Conservation (phyloP, 352 stramenopile genomes). For the Globisporangium nodosum region DNA sequence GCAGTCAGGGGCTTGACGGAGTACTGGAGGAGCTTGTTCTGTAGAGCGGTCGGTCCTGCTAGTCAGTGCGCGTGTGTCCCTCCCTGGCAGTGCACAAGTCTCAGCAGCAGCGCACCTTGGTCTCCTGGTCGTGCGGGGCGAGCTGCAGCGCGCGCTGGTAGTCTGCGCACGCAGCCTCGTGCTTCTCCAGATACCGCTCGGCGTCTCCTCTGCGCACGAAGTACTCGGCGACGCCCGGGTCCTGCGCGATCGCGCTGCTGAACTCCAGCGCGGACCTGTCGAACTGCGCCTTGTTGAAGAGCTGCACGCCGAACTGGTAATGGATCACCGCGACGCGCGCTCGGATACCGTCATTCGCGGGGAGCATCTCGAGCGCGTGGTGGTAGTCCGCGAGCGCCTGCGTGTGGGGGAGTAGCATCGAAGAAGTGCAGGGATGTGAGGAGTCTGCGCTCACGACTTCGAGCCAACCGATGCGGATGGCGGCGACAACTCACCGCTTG, state of each 20-base stretch:
- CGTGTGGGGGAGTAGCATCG: neutral
- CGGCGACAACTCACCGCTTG: slow-evolving; percentile 37
- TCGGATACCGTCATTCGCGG: slow-evolving; percentile 39
- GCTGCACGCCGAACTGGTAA: slow-evolving; percentile 75
- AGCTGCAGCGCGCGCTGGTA: slow-evolving; percentile 48
- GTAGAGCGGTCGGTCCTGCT: no score
- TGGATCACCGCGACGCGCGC: slow-evolving; percentile 68
- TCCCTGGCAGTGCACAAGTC: neutral
- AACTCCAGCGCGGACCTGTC: slow-evolving; percentile 76
- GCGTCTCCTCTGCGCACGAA: slow-evolving; percentile 67
- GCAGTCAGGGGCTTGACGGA: slow-evolving; percentile 13
- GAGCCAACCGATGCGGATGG: neutral
- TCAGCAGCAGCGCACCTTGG: slow-evolving; percentile 20
- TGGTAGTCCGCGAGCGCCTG: slow-evolving; percentile 80
- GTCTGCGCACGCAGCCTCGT: slow-evolving; percentile 42
- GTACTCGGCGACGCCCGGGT: slow-evolving; percentile 49
- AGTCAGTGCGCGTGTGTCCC: neutral
- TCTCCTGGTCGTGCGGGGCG: slow-evolving; percentile 55
- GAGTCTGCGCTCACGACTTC: neutral
- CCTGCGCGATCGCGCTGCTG: slow-evolving; percentile 44
- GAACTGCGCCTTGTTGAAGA: slow-evolving; percentile 73
- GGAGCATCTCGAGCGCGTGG: slow-evolving; percentile 52
- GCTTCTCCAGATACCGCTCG: slow-evolving; percentile 67
- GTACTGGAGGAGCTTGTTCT: slow-evolving; percentile 67
- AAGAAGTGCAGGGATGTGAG: neutral